Evolutionary conservation across 2,329 filamentous ascomycete species (phyloP).

Genomic region (Cephalotrichum gorgonifer): DNA sequence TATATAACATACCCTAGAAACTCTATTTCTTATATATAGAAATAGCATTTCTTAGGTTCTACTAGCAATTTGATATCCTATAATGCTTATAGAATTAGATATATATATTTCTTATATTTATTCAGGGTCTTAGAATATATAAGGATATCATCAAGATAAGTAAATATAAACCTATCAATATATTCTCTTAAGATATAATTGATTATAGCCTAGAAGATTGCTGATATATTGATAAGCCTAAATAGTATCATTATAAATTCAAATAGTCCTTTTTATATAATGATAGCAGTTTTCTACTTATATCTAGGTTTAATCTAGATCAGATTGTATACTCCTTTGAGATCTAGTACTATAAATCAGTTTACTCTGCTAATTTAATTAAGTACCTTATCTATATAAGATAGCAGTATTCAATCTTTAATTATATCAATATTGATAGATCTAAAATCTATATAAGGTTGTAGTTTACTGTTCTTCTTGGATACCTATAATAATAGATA

Average conservation of each 20-base stretch:
- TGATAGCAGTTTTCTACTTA: slow-evolving; percentile 8
- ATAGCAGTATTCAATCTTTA: slow-evolving; percentile 6
- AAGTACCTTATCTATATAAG: slow-evolving; percentile 6
- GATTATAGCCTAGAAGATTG: slow-evolving; percentile 9
- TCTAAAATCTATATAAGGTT: not conserved
- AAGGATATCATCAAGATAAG: slow-evolving; percentile 11
- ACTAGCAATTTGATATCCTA: not conserved
- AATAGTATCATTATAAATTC: slow-evolving; percentile 11
- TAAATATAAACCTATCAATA: slow-evolving; percentile 8
- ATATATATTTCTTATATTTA: slow-evolving; percentile 5
- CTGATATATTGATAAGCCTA: slow-evolving; percentile 8
- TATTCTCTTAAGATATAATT: slow-evolving; percentile 6
- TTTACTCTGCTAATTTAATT: slow-evolving; percentile 8
- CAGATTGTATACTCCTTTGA: slow-evolving; percentile 6
- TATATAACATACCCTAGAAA: not conserved
- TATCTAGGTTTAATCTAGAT: slow-evolving; percentile 6
- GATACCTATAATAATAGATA: not conserved
- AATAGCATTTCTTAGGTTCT: not conserved
- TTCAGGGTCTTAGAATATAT: slow-evolving; percentile 7
- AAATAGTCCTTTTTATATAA: slow-evolving; percentile 9
- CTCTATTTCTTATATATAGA: not conserved
- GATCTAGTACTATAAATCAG: slow-evolving; percentile 7
- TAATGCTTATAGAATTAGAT: not conserved
- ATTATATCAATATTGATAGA: slow-evolving; percentile 4
- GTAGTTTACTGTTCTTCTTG: not conserved